Percentiles rank a stretch among this genome's conserved stretches.
These are phyloP conservation scores for Sporisorium sorghi DNA, from an alignment of 1,284 basidiomycete species.

Conservation along the genomic window DNA sequence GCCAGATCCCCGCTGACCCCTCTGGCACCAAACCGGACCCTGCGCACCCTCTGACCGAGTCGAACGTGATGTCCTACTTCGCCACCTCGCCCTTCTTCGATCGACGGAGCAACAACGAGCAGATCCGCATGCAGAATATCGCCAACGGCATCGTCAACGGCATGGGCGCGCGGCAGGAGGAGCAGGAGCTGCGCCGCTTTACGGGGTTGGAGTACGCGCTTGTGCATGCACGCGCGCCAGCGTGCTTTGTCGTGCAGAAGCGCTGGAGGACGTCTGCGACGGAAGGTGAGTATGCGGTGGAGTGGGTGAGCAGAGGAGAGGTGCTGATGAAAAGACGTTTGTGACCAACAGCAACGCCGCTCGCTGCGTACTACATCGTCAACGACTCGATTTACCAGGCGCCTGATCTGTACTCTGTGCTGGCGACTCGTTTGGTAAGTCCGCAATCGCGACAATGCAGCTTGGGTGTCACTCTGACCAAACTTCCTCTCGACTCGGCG, in stretches of 20 bases:
- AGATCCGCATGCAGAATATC: constrained; percentile 67
- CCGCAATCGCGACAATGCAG: background rate
- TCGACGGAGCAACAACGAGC: constrained; percentile 62
- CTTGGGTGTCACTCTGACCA: no score
- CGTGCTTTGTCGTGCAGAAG: constrained; percentile 62
- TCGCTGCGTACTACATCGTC: constrained; percentile 63
- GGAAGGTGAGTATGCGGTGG: constrained; percentile 19
- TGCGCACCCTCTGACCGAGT: constrained; percentile 41
- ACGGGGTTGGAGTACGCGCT: constrained; percentile 63
- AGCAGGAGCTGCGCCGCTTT: constrained; percentile 60
- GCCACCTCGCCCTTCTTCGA: constrained; percentile 65
- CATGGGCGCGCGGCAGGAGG: constrained; percentile 31
- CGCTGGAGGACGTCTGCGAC: constrained; percentile 42
- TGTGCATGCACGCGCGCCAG: constrained; percentile 48
- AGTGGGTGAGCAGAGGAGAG: background rate
- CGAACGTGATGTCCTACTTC: constrained; percentile 64
- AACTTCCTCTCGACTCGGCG: background rate
- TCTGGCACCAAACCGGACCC: constrained; percentile 15
- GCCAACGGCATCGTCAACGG: constrained; percentile 33
- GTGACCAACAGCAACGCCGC: constrained; percentile 29
- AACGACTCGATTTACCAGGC: constrained; percentile 64
- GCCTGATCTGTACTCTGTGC: constrained; percentile 61
- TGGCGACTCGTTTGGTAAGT: constrained; percentile 46
- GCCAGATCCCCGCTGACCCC: constrained; percentile 10
- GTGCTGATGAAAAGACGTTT: background rate